Percentiles rank a stretch among this genome's conserved stretches.
These are phyloP conservation scores for Colletotrichum liaoningense DNA, from an alignment of 2,329 filamentous ascomycete genomes.

Conservation along the genomic window DNA sequence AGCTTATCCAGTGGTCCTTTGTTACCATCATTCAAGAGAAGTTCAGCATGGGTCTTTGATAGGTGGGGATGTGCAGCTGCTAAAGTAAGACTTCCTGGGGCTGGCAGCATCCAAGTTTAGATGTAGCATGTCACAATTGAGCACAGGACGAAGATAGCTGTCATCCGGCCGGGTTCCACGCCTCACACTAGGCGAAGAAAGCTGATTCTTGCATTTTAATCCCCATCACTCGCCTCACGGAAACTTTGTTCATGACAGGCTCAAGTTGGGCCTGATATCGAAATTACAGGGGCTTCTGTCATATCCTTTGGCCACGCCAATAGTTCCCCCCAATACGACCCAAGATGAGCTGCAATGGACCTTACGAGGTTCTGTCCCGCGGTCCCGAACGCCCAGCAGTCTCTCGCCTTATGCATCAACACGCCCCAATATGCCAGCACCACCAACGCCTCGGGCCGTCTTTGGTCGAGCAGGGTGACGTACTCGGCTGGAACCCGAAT, in stretches of 20 bases:
- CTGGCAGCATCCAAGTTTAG: no score
- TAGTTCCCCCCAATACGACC: slow-evolving; percentile 46
- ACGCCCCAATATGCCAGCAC: slow-evolving; percentile 56
- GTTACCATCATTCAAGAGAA: no score
- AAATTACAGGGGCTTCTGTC: background rate
- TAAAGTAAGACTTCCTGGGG: no score
- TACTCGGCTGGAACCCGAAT: slow-evolving; percentile 48
- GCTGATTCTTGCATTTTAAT: background rate
- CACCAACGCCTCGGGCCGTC: slow-evolving; percentile 52
- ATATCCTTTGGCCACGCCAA: slow-evolving; percentile 34
- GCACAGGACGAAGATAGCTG: no score
- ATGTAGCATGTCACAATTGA: no score
- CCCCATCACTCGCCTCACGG: background rate
- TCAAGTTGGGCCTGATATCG: background rate
- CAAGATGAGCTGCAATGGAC: slow-evolving; percentile 41
- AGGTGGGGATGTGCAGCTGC: no score
- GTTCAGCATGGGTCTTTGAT: no score
- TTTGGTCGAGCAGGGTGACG: slow-evolving; percentile 47
- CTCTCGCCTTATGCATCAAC: slow-evolving; percentile 49
- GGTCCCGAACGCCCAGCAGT: slow-evolving; percentile 48
- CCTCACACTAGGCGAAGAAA: no score
- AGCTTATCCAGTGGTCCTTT: no score
- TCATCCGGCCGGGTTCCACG: no score
- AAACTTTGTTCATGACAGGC: background rate
- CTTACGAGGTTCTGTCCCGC: slow-evolving; percentile 44